Conservation (phyloP, 331 rosid genomes). For the Acacia concinna region DNA sequence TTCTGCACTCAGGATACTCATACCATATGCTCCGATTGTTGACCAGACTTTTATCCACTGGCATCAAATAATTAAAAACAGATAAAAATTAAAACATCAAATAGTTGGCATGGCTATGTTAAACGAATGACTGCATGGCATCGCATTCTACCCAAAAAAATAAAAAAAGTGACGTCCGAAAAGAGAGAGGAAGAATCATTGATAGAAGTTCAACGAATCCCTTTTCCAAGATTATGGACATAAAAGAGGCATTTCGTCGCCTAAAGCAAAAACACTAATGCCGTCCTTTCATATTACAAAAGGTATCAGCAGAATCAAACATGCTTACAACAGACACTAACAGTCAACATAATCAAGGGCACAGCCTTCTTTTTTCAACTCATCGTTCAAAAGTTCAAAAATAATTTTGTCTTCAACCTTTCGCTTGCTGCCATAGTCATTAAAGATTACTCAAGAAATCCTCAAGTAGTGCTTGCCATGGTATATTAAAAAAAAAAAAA, state of each 20-base stretch:
- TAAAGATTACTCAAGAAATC: no score
- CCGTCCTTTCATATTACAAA: not conserved
- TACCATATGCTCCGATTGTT: not conserved
- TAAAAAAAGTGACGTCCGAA: slow-evolving; percentile 1
- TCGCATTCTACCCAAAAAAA: not conserved
- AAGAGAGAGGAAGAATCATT: not conserved
- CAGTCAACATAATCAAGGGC: slow-evolving; percentile 29
- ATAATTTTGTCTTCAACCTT: not conserved
- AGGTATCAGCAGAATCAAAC: not conserved
- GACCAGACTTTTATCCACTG: not conserved
- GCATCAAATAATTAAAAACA: not conserved
- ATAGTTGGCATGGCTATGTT: slow-evolving; percentile 1
- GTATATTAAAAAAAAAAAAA: no score
- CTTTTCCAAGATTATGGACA: slow-evolving; percentile 1
- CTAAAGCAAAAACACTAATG: slow-evolving; percentile 15
- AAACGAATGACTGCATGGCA: not conserved
- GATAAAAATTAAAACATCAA: not conserved
- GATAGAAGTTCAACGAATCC: slow-evolving; percentile 21
- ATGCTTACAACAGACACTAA: not conserved
- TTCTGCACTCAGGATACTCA: slow-evolving; percentile 7
- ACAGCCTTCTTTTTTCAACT: slow-evolving; percentile 18
- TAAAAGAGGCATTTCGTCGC: not conserved
- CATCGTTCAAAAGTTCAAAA: slow-evolving; percentile 16
- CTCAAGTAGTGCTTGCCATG: no score
- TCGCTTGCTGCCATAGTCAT: slow-evolving; percentile 19